Conservation (phyloP, 306 rosid genomes). For the Glycine tomentella region DNA sequence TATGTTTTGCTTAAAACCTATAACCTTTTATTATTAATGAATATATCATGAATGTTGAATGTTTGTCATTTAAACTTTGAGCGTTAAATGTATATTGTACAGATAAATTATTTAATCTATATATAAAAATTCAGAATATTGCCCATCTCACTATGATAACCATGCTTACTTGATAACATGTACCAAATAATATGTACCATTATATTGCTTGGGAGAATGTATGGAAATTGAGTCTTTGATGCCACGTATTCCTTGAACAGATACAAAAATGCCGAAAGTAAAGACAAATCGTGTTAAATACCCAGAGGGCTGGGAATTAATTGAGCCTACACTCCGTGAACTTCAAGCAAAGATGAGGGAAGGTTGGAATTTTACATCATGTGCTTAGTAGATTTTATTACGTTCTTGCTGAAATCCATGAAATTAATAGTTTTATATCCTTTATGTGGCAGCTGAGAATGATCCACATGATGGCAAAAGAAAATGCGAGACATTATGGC, state of each 20-base stretch:
- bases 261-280: conserved; percentile 79
- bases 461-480: conserved; percentile 78
- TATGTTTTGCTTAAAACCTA: too few species aligned
- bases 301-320: conserved; percentile 96
- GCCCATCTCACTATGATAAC: background rate
- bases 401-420: background rate
- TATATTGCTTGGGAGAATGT: conserved; percentile 15
- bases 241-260: conserved; percentile 45
- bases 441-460: conserved; percentile 65
- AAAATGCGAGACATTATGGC: conserved; percentile 80
- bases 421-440: conserved; percentile 37
- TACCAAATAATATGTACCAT: background rate
- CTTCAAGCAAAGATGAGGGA: conserved; percentile 99
- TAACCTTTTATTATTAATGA: too few species aligned
- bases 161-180: conserved; percentile 8
- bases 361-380: conserved; percentile 54
- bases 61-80: too few species aligned
- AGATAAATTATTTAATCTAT: too few species aligned
- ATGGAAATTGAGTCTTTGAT: conserved; percentile 26
- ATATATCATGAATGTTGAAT: too few species aligned
- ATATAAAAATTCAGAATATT: too few species aligned
- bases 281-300: conserved; percentile 88
- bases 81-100: too few species aligned
- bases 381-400: background rate
- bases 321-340: conserved; percentile 91